Evolutionary conservation across 1,139 yeast species (phyloP), one percentile per base, ranked within the genome.

Genomic region (Scheffersomyces quercinus): DNA sequence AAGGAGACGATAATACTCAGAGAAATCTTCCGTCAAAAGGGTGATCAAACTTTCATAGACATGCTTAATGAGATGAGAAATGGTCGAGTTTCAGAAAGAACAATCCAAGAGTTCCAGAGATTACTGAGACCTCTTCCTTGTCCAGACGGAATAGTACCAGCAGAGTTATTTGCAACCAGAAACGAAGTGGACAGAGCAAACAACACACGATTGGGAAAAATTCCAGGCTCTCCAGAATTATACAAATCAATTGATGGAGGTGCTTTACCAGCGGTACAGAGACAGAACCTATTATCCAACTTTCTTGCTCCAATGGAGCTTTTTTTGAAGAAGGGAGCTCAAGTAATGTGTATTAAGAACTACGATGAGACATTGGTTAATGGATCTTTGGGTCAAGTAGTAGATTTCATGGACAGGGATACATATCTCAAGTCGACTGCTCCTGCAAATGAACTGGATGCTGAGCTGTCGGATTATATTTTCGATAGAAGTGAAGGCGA

Each of bases 321-420:
- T 16, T 71, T 70, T 10, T 68, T 93, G 53, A 91, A 90, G 56
- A 75, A 77, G 39, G 91, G 91, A 33, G 93, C 97, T 0, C 99
- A 93, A 65, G 99, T 93, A 0, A 95, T 93, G 99, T 84, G 95
- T 75, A 80, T 93, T 47, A 93, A 93, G 62, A 95, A 93, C 60
- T 76, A 88, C 45, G 97, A 91, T 61, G 89, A 83, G 24, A 81
- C 86, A 0, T 72, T 93, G 37, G 99, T 95, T 4, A 93, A 93
- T 64, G 99, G 99, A 0, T 84, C 97, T 0, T 68, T 93, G 37
- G 99, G 99, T 0, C 85, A 78, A 48, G 91, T 93, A 1, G 55
- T 74, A 28, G 76, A 64, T 12, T 75, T 75, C 45, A 55, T 73
- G 55, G 71, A 64, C 54, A 60, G 64, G 47, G 69, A 60, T 44